Evolutionary conservation across 2,329 filamentous ascomycete genomes (phyloP).

Genomic region (Penicillium sp.): DNA sequence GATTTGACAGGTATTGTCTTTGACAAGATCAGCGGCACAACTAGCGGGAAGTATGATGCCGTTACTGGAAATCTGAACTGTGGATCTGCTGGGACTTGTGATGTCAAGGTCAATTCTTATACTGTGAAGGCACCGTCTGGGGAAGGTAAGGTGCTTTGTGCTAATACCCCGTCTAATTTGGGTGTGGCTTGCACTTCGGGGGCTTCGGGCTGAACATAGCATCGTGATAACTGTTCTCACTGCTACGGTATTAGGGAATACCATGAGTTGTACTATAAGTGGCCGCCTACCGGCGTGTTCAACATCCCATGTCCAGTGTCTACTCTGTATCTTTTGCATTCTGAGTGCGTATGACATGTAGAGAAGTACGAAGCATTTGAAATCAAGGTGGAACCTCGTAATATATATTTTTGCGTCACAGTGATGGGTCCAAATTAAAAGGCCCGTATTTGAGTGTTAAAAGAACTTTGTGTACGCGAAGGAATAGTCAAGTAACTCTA

Average conservation of each 20-base stretch:
- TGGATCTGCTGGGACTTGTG: conserved; percentile 40
- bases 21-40: conserved; percentile 41
- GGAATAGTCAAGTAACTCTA: conserved; percentile 1
- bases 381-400: too few relatives aligned
- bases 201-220: conserved; percentile 32
- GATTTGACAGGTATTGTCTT: conserved; percentile 38
- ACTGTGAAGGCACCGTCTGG: conserved; percentile 36
- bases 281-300: too few relatives aligned
- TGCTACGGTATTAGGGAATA: too few relatives aligned
- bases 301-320: too few relatives aligned
- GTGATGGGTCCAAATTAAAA: too few relatives aligned
- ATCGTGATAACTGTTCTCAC: too few relatives aligned
- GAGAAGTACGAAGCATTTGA: too few relatives aligned
- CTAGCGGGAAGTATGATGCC: conserved; percentile 38
- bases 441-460: not conserved
- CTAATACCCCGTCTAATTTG: conserved; percentile 33
- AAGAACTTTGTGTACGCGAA: not conserved
- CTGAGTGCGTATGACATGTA: too few relatives aligned
- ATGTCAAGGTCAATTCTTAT: conserved; percentile 35
- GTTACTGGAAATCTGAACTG: conserved; percentile 43
- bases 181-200: conserved; percentile 37
- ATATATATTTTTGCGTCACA: too few relatives aligned
- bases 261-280: too few relatives aligned
- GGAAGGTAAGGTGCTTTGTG: conserved; percentile 35
- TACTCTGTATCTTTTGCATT: too few relatives aligned